Conservation (phyloP, 371 early-diverging fungal genomes). For the Apophysomyces variabilis region DNA sequence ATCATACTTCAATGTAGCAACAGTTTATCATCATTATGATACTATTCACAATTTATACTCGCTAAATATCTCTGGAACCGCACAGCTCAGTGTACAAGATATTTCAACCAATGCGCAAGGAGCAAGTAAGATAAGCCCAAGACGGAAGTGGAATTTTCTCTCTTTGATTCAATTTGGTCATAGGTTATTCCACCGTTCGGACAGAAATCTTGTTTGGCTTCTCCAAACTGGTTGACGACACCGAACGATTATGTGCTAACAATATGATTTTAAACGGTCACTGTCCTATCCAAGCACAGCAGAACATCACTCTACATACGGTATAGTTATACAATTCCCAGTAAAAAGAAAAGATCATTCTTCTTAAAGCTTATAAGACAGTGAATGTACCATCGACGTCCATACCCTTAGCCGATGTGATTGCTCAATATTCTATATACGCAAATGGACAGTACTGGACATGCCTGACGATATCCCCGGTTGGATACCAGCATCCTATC, state of each 20-base stretch:
- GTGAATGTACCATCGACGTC: slow-evolving; percentile 65
- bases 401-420: slow-evolving; percentile 78
- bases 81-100: not conserved
- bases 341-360: not conserved
- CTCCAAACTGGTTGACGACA: not conserved
- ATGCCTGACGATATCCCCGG: slow-evolving; percentile 49
- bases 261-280: not conserved
- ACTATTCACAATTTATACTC: not conserved
- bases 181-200: not conserved
- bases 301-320: not conserved
- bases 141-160: not conserved
- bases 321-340: not conserved
- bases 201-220: not conserved
- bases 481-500: slow-evolving; percentile 51
- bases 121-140: not conserved
- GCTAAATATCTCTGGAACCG: not conserved
- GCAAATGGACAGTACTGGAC: slow-evolving; percentile 23
- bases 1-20: not conserved
- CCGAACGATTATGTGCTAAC: not conserved
- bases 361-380: slow-evolving; percentile 25
- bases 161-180: not conserved
- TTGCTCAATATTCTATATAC: slow-evolving; percentile 10
- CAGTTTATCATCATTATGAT: not conserved
- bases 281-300: not conserved
- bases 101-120: not conserved